Evolutionary conservation across 2,329 filamentous ascomycete genomes (phyloP).

Genomic region (Curvularia eragrostidis): DNA sequence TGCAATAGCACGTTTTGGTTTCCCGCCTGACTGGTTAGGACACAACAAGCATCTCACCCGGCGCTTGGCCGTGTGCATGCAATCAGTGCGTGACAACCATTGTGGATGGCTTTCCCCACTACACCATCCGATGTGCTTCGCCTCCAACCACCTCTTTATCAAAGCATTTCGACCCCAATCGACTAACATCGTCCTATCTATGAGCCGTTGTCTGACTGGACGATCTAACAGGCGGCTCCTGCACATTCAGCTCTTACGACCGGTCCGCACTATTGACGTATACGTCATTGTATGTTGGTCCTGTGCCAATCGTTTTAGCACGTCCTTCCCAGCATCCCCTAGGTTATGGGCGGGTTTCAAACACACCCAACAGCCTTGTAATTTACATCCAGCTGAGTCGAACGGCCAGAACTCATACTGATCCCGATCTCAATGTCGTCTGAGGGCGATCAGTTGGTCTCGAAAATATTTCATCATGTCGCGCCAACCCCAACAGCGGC

Average conservation of each 20-base stretch:
- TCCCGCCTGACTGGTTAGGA: not conserved
- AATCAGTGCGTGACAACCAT: slow-evolving; percentile 3
- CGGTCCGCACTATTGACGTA: not conserved
- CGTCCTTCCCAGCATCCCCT: slow-evolving; percentile 2
- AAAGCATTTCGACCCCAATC: slow-evolving; percentile 1
- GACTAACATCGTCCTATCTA: slow-evolving; percentile 1
- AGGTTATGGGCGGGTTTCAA: not conserved
- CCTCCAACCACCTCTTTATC: slow-evolving; percentile 3
- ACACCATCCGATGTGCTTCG: not conserved
- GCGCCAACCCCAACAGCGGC: slow-evolving; percentile 3
- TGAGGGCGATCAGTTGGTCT: slow-evolving; percentile 29
- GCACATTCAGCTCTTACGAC: slow-evolving; percentile 1
- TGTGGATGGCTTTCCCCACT: slow-evolving; percentile 1
- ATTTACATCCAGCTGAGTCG: not conserved
- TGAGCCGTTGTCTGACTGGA: not conserved
- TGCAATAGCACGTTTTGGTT: slow-evolving; percentile 17
- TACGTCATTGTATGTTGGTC: slow-evolving; percentile 1
- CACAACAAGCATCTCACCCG: slow-evolving; percentile 7
- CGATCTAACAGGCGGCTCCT: not conserved
- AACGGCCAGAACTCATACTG: slow-evolving; percentile 2
- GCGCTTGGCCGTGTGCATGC: not conserved
- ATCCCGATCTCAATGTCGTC: slow-evolving; percentile 16
- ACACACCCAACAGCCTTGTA: not conserved
- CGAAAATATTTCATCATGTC: slow-evolving; percentile 24
- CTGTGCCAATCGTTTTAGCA: not conserved